phyloP scores from a whole-genome alignment of 2,329 filamentous ascomycete genomes.

The Sporothrix schenckii region DNA sequence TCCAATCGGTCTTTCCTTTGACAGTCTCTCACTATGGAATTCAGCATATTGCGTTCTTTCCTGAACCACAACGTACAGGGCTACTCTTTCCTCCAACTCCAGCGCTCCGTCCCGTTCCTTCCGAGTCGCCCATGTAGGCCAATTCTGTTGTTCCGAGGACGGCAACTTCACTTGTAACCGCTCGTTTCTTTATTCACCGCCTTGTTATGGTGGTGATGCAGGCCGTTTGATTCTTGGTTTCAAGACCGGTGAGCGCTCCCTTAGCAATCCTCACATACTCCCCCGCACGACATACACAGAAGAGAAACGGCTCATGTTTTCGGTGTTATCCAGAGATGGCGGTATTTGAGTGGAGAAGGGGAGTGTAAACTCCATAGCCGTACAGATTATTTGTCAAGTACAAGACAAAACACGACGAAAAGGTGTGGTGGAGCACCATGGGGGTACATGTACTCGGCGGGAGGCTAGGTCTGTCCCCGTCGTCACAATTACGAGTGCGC shows the following conservation, averaged over 20 bases:
- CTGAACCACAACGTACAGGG: no score
- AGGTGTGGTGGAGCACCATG: constrained; percentile 5
- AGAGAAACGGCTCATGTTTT: neutral
- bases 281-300: neutral
- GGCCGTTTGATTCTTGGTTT: no score
- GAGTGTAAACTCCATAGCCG: neutral
- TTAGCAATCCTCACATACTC: neutral
- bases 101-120: neutral
- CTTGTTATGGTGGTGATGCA: neutral
- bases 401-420: constrained; percentile 10
- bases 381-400: neutral
- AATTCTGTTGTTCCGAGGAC: neutral
- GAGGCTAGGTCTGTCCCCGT: neutral
- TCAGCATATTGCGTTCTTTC: no score
- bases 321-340: neutral
- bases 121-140: neutral
- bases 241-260: no score
- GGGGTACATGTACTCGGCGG: neutral
- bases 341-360: neutral
- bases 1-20: no score
- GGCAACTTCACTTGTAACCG: neutral
- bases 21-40: no score
- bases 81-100: no score
- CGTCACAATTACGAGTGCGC: constrained; percentile 1
- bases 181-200: constrained; percentile 2